phyloP scores from a whole-genome alignment of 2,329 filamentous ascomycete genomes.

The Aureobasidium sp. region DNA sequence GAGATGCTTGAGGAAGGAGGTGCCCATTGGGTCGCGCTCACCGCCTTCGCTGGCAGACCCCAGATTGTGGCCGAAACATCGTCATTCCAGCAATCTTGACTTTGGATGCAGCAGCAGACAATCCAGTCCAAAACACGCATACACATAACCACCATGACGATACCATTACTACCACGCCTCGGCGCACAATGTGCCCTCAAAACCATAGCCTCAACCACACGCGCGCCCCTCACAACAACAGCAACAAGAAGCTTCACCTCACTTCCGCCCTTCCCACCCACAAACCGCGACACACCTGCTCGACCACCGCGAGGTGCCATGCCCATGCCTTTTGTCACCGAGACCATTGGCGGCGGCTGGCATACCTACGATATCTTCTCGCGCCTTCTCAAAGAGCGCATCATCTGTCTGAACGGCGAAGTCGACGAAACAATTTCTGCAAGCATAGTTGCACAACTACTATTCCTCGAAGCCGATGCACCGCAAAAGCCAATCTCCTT shows the following conservation, averaged over 20 bases:
- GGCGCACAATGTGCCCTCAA: constrained; percentile 3
- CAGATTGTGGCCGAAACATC: background rate
- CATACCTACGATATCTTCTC: constrained; percentile 45
- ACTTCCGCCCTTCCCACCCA: constrained; percentile 21
- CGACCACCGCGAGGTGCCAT: constrained; percentile 33
- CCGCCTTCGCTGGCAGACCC: background rate
- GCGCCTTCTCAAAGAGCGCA: constrained; percentile 63
- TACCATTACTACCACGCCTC: constrained; percentile 4
- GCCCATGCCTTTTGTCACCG: constrained; percentile 46
- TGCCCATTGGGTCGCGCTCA: background rate
- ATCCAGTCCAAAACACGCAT: background rate
- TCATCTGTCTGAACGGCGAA: constrained; percentile 85
- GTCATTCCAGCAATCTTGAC: constrained; percentile 2
- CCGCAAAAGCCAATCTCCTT: constrained; percentile 92
- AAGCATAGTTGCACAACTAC: constrained; percentile 89
- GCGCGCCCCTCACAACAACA: background rate
- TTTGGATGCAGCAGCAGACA: background rate
- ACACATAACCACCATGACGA: background rate
- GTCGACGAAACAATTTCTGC: constrained; percentile 88
- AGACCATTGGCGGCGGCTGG: constrained; percentile 45
- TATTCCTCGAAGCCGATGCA: constrained; percentile 96
- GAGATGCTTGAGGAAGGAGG: background rate
- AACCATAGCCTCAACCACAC: background rate
- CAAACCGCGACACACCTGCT: constrained; percentile 22
- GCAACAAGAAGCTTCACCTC: constrained; percentile 14